Evolutionary conservation across 495 filamentous ascomycete genomes (phyloP).

Genomic region (Barbatosphaeria neglecta): DNA sequence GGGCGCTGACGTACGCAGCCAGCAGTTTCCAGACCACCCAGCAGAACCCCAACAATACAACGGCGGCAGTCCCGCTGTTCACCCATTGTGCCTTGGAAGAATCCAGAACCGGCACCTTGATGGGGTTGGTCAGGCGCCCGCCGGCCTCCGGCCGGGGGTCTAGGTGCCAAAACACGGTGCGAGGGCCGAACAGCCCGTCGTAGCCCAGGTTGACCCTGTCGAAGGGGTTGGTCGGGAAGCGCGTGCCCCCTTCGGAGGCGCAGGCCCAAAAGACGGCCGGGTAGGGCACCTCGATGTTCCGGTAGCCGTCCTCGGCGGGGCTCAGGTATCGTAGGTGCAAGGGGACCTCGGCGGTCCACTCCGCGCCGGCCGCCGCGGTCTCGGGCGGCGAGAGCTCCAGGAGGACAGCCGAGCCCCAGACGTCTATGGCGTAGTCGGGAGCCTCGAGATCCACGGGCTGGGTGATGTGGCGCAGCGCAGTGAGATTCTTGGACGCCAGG

Average conservation of each 20-base stretch:
- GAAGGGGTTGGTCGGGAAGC: constrained; percentile 74
- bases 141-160: constrained; percentile 38
- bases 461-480: constrained; percentile 51
- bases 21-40: constrained; percentile 64
- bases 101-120: constrained; percentile 71
- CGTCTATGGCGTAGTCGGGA: constrained; percentile 62
- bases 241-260: constrained; percentile 54
- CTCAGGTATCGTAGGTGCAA: constrained; percentile 80
- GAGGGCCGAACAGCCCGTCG: constrained; percentile 68
- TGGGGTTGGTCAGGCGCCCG: constrained; percentile 39
- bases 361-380: constrained; percentile 6
- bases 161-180: constrained; percentile 81
- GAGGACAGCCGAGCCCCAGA: constrained; percentile 75
- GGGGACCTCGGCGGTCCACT: constrained; percentile 68
- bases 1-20: constrained; percentile 17
- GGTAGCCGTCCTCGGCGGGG: constrained; percentile 41
- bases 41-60: constrained; percentile 57
- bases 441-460: constrained; percentile 89
- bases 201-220: constrained; percentile 76
- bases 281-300: constrained; percentile 44
- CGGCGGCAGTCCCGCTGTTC: constrained; percentile 57
- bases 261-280: constrained; percentile 94
- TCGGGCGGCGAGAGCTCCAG: constrained; percentile 56
- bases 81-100: constrained; percentile 45
- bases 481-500: constrained; percentile 58